These are phyloP conservation scores for Diaporthe humulicola DNA, from an alignment of 2,329 filamentous ascomycete species.

Conservation along the genomic window DNA sequence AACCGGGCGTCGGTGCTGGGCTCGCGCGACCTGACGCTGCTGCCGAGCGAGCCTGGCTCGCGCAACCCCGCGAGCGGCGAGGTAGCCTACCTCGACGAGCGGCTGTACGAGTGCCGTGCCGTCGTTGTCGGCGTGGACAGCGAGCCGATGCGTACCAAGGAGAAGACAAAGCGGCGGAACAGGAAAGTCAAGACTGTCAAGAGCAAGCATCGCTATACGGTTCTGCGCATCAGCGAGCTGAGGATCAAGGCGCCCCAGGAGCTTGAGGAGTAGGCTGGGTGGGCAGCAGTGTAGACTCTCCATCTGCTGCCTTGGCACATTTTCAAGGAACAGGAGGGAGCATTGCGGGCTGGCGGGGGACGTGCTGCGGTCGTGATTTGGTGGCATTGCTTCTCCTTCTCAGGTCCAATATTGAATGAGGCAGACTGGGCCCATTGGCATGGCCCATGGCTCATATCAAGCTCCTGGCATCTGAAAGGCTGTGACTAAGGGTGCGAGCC, in stretches of 20 bases:
- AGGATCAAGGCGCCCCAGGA: slow-evolving; percentile 68
- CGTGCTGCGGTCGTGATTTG: background rate
- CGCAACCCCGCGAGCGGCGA: slow-evolving; percentile 76
- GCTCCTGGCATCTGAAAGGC: background rate
- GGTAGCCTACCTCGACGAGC: slow-evolving; percentile 84
- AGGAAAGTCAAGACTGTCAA: slow-evolving; percentile 79
- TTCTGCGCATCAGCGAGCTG: slow-evolving; percentile 86
- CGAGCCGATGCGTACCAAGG: slow-evolving; percentile 81
- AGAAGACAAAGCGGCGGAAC: slow-evolving; percentile 86
- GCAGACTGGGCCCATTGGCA: background rate
- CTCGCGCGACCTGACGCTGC: slow-evolving; percentile 88
- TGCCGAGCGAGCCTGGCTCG: slow-evolving; percentile 7
- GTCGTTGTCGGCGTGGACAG: slow-evolving; percentile 87
- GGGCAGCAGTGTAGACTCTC: background rate
- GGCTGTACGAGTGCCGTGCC: slow-evolving; percentile 86
- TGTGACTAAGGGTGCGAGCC: background rate
- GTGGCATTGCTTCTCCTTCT: background rate
- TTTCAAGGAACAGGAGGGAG: background rate
- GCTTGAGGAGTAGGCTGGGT: slow-evolving; percentile 47
- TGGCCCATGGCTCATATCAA: background rate
- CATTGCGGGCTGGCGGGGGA: background rate
- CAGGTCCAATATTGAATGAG: background rate
- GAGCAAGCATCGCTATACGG: slow-evolving; percentile 93
- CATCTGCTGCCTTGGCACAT: background rate
- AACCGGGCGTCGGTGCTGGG: slow-evolving; percentile 88